Base-by-base conservation (phyloP, 129 eudicot genomes). In the Rutidosis leptorrhynchoides region DNA sequence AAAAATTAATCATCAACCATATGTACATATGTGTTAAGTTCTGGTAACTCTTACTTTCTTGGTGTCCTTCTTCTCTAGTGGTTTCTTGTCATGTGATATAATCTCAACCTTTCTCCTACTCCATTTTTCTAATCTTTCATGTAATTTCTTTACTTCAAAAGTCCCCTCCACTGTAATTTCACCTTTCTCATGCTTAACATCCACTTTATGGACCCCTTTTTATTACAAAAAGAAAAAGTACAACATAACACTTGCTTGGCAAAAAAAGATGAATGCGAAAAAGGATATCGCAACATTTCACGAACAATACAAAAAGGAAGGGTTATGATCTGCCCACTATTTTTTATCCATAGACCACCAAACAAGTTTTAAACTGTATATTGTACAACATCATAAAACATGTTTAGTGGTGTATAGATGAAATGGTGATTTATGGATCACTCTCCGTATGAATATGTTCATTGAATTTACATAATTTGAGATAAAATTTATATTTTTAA, bases 201-300 rank as follows among this genome's bases (percentile, higher is more conserved):
- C 96, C 69, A 81, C 98, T 59, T 65, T 82, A 7, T 83, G 98
- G 20, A 92, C 98, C 77, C 98, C 98, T 92, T 71, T 40, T 52
- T 26, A 35, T 4, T 37, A 48, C 43, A 27, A 45, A 6, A 43
- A 45, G 48, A 49, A 65, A 16, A 49, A 16, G 23, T 49, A 19
- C 7, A 48, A 15, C 9, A 48, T 10, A 35, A 35, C 10, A 37
- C n/a, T 11, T 1, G 4, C 0, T 37, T 0, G 2, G 0, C 4
- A 10, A 11, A 2, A 37, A 10, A 7, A 33, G 11, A 10, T 32
- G n/a, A n/a, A n/a, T n/a, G n/a, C n/a, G n/a, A n/a, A n/a, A 11
- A 37, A 9, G 37, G 37, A 30, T 30, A 35, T 37, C 45, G 1
- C 10, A 37, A 7, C 2, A 37, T 37, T 37, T 0, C 42, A 3